Evolutionary conservation across 768 basidiomycete genomes (phyloP), one percentile per base, ranked within the genome.

Genomic region (Zangia roseola): DNA sequence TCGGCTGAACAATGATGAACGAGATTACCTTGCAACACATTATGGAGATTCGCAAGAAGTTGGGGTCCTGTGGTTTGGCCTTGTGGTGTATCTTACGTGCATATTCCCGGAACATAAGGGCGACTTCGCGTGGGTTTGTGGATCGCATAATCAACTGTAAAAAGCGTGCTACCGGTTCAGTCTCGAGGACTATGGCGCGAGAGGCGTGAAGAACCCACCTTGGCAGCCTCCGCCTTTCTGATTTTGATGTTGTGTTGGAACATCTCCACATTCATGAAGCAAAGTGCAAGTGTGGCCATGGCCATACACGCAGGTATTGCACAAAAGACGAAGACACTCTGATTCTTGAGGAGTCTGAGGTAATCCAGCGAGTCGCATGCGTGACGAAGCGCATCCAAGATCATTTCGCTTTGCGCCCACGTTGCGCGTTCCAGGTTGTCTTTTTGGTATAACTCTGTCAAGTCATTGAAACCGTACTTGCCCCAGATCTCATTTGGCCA

Each of bases 401-500:
- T 69, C 93, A 97, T 95, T 38, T 82, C 90, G 60, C 83, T 91
- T 64, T 92, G 84, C 2, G 79, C 91, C 79, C 84, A 91, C 53
- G 83, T 69, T 16, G 91, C 93, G 49, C 82, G 78, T 58, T 83
- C 71, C 40, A 81, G 69, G 39, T 81, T 76, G 16, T 73, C 78
- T 3, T 80, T 72, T 35, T 74, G 71, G 50, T 74, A 77, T 77
- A 93, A 73, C 47, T 93, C 85, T 51, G 76, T 71, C 73, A 90
- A 77, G 39, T 90, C 79, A 44, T 69, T 70, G 70, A 94, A 91
- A 5, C 84, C 85, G 54, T 87, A 86, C 47, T 74, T 75, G 6
- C 77, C 83, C 92, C 92, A 98, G 38, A 99, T 91, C 65, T 93
- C 93, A 40, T 77, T 79, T 0, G 95, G 95, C 94, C 97, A 99